Conservation (phyloP, 176 grass and related monocot genomes). For the Aegilops tauschii region DNA sequence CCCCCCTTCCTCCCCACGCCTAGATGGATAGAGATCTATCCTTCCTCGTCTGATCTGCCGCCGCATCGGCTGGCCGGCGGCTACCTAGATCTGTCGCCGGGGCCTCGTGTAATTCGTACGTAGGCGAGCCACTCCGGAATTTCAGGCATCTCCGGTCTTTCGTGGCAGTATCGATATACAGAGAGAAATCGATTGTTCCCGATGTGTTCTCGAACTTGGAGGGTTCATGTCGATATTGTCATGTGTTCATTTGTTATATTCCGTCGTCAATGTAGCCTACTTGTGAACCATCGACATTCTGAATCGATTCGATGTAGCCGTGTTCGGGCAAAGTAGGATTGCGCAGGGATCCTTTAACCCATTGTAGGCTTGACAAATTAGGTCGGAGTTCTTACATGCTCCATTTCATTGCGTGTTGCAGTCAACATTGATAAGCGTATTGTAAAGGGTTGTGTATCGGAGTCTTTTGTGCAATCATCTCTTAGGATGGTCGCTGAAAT, state of each 20-base stretch:
- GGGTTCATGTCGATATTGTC: not conserved
- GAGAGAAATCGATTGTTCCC: not conserved
- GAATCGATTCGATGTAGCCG: not conserved
- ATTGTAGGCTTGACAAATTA: not conserved
- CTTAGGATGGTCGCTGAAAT: not conserved
- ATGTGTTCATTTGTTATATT: not conserved
- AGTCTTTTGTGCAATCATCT: not conserved
- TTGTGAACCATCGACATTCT: not conserved
- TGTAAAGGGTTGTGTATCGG: not conserved
- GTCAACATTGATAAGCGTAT: not conserved
- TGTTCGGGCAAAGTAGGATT: not conserved
- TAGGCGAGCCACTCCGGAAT: not conserved
- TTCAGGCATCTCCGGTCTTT: not conserved
- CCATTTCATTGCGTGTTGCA: not conserved
- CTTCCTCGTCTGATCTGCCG: not conserved
- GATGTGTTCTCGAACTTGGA: not conserved
- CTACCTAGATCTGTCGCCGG: not conserved
- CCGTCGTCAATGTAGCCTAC: not conserved
- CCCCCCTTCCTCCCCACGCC: not conserved
- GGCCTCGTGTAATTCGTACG: not conserved
- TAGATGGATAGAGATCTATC: constrained; percentile 8
- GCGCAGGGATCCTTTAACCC: not conserved
- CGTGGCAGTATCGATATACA: not conserved
- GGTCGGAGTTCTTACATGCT: not conserved
- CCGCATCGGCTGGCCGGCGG: not conserved